Percentiles rank a stretch among this genome's conserved stretches.
Evolutionary conservation across 2,329 filamentous ascomycete species (phyloP).

Genomic region (Pseudocercospora eumusae): DNA sequence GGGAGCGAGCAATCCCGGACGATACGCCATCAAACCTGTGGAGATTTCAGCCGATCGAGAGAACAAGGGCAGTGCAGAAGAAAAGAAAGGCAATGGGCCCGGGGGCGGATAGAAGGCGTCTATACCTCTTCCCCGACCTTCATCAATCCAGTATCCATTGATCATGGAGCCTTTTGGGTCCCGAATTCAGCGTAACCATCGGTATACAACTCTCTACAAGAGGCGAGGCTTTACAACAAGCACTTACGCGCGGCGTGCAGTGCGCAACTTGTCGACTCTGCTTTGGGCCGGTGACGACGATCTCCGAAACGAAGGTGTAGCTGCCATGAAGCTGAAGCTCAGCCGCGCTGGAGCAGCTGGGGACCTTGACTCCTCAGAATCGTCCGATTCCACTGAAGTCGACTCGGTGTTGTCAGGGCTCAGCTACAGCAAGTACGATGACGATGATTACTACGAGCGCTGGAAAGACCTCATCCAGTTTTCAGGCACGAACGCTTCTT

Average conservation of each 20-base stretch:
- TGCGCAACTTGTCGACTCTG: not conserved
- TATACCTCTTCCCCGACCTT: not conserved
- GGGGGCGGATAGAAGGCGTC: conserved; percentile 13
- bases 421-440: not conserved
- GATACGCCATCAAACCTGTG: conserved; percentile 35
- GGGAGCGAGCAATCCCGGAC: conserved; percentile 33
- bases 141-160: not conserved
- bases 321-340: not conserved
- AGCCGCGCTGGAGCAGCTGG: not conserved
- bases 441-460: not conserved
- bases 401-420: not conserved
- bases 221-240: not conserved
- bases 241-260: not conserved
- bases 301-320: not conserved
- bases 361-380: not conserved
- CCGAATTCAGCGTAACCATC: not conserved
- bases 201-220: not conserved
- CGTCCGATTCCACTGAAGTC: not conserved
- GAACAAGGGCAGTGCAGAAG: conserved; percentile 5
- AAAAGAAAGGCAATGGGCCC: conserved; percentile 19
- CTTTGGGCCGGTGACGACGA: not conserved
- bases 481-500: not conserved
- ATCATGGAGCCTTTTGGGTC: not conserved
- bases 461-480: not conserved
- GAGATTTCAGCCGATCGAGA: conserved; percentile 13